Base-by-base conservation (phyloP, 768 basidiomycete species). In the Mycena polygramma region DNA sequence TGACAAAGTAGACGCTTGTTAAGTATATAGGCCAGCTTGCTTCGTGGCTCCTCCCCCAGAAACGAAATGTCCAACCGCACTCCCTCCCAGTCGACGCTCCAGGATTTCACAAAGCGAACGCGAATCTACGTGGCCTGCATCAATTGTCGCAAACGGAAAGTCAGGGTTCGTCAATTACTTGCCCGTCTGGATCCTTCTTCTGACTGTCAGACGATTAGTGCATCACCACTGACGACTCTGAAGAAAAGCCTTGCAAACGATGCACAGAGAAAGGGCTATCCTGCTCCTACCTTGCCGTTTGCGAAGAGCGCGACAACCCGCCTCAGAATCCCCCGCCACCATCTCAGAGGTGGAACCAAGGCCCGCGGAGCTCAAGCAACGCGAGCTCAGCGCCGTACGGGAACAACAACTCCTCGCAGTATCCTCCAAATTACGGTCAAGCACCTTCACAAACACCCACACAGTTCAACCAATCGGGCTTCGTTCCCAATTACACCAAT, bases 261-360 rank as follows among this genome's bases (percentile, higher is more conserved):
- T 59, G 58, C 9, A 19, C 30, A 4, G 45, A 59, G 58, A 35
- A 59, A 6, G 45, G 45, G 2, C 26, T 59, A 9, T 7, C 30
- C 9, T 59, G 58, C 45, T 43, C 46, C 11, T 59, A 59, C 26
- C 15, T 59, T 2, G 22, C 58, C 14, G 58, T 59, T 20, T 46
- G 43, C 26, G 30, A 19, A 30, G 58, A 59, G 58, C 58, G 58
- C 2, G 58, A 59, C 24, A 35, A 35, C 58, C 30, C 30, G 30
- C 30, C 30, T 30, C 30, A 30, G 30, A 30, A 30, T 30, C 30
- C 30, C 30, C 30, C 30, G 6, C 30, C 30, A 6, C 30, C 30
- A 30, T 30, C 30, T 30, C 30, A 30, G 30, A 30, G 30, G 30
- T 30, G 30, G 30, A 30, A 30, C 30, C 30, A 30, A 30, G 30